These are phyloP conservation scores for Letharia lupina DNA, from an alignment of 495 filamentous ascomycete species.

Conservation along the genomic window DNA sequence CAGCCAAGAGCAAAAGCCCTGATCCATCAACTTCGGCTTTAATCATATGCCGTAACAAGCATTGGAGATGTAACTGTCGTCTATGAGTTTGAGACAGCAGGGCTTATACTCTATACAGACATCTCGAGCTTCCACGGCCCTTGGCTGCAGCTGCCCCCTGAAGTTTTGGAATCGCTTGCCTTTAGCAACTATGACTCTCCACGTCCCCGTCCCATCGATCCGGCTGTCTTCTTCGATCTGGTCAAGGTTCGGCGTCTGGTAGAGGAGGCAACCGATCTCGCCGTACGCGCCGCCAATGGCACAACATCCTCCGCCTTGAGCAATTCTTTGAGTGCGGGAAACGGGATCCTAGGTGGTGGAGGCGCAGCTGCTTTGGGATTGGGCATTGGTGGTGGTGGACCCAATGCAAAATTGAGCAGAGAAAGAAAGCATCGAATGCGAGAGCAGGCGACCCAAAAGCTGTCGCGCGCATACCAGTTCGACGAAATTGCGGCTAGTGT, in stretches of 20 bases:
- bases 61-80: constrained; percentile 26
- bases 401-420: constrained; percentile 58
- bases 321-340: constrained; percentile 46
- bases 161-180: constrained; percentile 69
- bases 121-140: constrained; percentile 78
- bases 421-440: constrained; percentile 68
- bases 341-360: constrained; percentile 44
- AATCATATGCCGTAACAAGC: constrained; percentile 69
- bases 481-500: constrained; percentile 77
- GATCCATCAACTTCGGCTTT: constrained; percentile 46
- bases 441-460: constrained; percentile 65
- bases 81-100: constrained; percentile 6
- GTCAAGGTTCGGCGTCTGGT: constrained; percentile 70
- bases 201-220: constrained; percentile 67
- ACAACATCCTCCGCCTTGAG: constrained; percentile 48
- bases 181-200: constrained; percentile 69
- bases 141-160: constrained; percentile 78
- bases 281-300: constrained; percentile 66
- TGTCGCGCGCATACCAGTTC: constrained; percentile 63
- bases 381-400: constrained; percentile 48
- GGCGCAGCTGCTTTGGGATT: constrained; percentile 51
- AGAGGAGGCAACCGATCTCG: constrained; percentile 66
- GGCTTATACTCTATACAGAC: constrained; percentile 35
- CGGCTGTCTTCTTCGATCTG: constrained; percentile 72
- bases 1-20: constrained; percentile 25